Evolutionary conservation across 768 basidiomycete genomes (phyloP).

Genomic region (Kwoniella shandongensis): DNA sequence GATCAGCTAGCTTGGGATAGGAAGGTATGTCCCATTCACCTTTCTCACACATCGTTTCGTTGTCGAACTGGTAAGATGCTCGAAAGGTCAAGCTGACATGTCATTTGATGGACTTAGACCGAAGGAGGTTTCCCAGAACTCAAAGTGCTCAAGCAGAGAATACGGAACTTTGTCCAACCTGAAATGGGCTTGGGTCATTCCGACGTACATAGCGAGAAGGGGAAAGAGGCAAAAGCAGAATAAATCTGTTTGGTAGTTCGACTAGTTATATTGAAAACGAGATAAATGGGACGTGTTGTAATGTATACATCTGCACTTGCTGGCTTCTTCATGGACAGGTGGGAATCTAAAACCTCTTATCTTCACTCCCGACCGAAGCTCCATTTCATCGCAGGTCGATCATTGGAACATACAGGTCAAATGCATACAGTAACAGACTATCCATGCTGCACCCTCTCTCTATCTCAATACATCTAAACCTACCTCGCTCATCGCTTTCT

Average conservation of each 20-base stretch:
- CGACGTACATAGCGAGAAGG: conserved; percentile 55
- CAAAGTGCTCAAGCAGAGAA: conserved; percentile 74
- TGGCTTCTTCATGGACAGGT: neutral
- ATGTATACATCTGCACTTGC: neutral
- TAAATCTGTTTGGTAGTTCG: neutral
- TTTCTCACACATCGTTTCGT: neutral
- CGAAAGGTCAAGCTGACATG: too few species aligned
- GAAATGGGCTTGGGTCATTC: conserved; percentile 83
- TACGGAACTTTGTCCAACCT: conserved; percentile 79
- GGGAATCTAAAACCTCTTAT: too few species aligned
- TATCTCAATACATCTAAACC: too few species aligned
- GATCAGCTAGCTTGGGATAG: conserved; percentile 71
- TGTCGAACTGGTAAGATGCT: too few species aligned
- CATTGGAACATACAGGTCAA: too few species aligned
- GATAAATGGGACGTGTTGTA: neutral
- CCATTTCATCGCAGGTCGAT: too few species aligned
- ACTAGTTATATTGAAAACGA: neutral
- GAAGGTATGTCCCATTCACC: conserved; percentile 58
- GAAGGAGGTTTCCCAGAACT: conserved; percentile 87
- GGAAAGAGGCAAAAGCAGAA: neutral
- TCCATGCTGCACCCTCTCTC: too few species aligned
- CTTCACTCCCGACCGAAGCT: too few species aligned
- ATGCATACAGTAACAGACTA: too few species aligned
- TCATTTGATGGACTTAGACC: too few species aligned
- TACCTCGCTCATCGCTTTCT: conserved; percentile 25